phyloP scores from a whole-genome alignment of 169 alveolate genomes.

The Plasmodium relictum region DNA sequence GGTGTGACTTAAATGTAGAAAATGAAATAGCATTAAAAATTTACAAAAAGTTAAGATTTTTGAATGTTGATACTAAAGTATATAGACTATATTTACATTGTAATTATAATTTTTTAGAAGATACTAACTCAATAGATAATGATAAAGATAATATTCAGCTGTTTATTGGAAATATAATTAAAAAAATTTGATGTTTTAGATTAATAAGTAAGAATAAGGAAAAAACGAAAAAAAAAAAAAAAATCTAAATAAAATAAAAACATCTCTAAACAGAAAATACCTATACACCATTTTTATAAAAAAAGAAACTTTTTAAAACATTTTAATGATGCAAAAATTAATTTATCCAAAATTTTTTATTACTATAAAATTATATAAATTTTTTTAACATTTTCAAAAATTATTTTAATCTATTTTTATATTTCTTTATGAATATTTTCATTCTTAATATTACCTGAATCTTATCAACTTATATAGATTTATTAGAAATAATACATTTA shows the following conservation, averaged over 20 bases:
- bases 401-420: no score
- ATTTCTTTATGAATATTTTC: no score
- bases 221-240: not conserved
- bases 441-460: no score
- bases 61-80: constrained; percentile 72
- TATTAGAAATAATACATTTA: no score
- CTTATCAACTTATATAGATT: no score
- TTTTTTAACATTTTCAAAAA: no score
- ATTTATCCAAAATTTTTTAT: not conserved
- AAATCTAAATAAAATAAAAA: no score
- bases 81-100: constrained; percentile 77
- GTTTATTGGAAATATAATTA: constrained; percentile 14
- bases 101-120: constrained; percentile 44
- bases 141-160: constrained; percentile 31
- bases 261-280: no score
- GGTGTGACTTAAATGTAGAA: constrained; percentile 81
- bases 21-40: constrained; percentile 82
- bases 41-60: constrained; percentile 81
- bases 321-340: no score
- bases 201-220: not conserved
- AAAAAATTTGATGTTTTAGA: not conserved
- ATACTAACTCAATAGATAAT: constrained; percentile 18
- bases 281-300: no score
- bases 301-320: no score
- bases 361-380: no score